Evolutionary conservation across 192 early-diverging fungal genomes (phyloP), one percentile per base, ranked within the genome.

Genomic region (Glomus cerebriforme): DNA sequence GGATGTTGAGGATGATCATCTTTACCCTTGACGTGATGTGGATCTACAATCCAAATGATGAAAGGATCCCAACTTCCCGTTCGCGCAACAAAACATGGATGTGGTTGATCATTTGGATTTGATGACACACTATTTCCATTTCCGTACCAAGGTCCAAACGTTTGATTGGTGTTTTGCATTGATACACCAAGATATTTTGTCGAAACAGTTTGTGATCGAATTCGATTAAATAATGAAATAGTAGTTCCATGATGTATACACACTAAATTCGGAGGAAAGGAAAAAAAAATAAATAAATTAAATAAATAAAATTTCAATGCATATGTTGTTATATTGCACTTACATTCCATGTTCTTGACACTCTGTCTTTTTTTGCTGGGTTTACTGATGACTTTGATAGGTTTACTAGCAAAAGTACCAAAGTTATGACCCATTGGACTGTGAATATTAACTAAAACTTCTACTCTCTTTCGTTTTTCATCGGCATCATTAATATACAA

Each of bases 311-410:
- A 79, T 34, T 63, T 29, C 34, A 35, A 35, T 35, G 34, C 5
- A 35, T 35, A 35, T 35, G 5, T 35, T 3, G 1, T 12, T 1
- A 10, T 13, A 13, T 47, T 54, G 3, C 9, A 81, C 81, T 85
- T 84, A 87, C 86, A 83, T 75, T 93, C 90, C 83, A 92, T 91
- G 82, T 93, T 93, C 80, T 95, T 95, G 22, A 90, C 88, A 63
- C 92, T 95, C 73, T 95, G 93, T 59, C 93, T 88, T 86, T 96
- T 96, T 85, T 95, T 96, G 59, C 91, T 92, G 2, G 96, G 96
- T 84, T 98, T 98, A 78, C 93, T 94, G 70, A 98, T 96, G 24
- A 96, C 93, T 71, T 94, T 95, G 79, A 98, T 92, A 7, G 93
- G 91, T 54, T 89, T 89, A 59, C 93, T 92, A 26, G 92, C 88